These are phyloP conservation scores for Lithospermum erythrorhizon DNA, from an alignment of 257 asterid species.

Conservation along the genomic window DNA sequence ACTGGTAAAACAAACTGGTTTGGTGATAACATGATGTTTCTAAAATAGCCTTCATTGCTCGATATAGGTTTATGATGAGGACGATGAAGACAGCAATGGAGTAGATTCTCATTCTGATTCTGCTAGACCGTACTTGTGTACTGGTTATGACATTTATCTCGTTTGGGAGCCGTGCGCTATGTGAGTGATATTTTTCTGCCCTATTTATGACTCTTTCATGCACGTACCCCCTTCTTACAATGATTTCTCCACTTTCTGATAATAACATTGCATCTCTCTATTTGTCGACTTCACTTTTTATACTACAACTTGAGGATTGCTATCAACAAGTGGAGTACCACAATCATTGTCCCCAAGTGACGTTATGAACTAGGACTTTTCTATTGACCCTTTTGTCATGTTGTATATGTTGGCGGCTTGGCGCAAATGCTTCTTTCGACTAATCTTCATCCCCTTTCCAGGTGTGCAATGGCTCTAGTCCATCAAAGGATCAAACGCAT, in stretches of 20 bases:
- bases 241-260: no score
- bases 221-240: no score
- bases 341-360: no score
- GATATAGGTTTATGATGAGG: constrained; percentile 34
- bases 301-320: no score
- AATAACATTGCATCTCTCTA: no score
- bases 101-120: constrained; percentile 24
- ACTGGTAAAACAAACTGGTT: not conserved
- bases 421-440: not conserved
- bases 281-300: no score
- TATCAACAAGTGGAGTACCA: no score
- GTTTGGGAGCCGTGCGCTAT: constrained; percentile 95
- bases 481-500: constrained; percentile 86
- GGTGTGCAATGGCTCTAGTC: constrained; percentile 98
- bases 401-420: not conserved
- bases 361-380: no score
- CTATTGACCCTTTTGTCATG: no score
- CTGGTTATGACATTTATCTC: constrained; percentile 88
- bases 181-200: constrained; percentile 31
- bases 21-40: not conserved
- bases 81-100: constrained; percentile 10
- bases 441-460: constrained; percentile 5
- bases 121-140: constrained; percentile 70
- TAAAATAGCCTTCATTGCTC: not conserved
- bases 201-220: not conserved